A percentile compares a stretch with the other conserved stretches of the same genome.
phyloP scores from a whole-genome alignment of 73 alveolate genomes.

The Paramecium sonneborni region DNA sequence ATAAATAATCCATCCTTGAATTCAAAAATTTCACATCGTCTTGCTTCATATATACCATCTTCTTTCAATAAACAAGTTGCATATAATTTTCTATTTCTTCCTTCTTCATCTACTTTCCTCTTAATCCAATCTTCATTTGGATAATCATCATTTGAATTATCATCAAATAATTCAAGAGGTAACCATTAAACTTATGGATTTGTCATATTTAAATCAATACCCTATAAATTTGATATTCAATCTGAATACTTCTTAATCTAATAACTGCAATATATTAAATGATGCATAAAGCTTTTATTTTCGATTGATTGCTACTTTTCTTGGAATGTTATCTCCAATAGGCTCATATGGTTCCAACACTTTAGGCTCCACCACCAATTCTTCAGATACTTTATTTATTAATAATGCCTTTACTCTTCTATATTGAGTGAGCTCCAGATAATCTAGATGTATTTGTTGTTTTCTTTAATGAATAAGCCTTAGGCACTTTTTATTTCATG shows the following conservation, averaged over 20 bases:
- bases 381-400: constrained; percentile 69
- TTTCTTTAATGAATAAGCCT: constrained; percentile 47
- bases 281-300: constrained; percentile 93
- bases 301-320: constrained; percentile 96
- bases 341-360: constrained; percentile 92
- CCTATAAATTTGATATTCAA: constrained; percentile 58
- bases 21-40: constrained; percentile 48
- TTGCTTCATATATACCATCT: constrained; percentile 78
- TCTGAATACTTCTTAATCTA: constrained; percentile 55
- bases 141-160: constrained; percentile 76
- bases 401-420: constrained; percentile 11
- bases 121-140: constrained; percentile 82
- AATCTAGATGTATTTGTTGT: constrained; percentile 38
- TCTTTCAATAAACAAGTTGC: constrained; percentile 78
- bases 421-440: constrained; percentile 42
- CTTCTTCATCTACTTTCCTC: constrained; percentile 68
- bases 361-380: constrained; percentile 86
- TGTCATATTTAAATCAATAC: constrained; percentile 79
- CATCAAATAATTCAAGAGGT: constrained; percentile 85
- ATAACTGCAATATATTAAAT: constrained; percentile 87
- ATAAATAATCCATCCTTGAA: background rate
- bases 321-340: constrained; percentile 95
- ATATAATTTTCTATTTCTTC: constrained; percentile 63
- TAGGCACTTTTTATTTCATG: constrained; percentile 56
- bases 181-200: constrained; percentile 87